Evolutionary conservation across 306 rosid genomes (phyloP), one percentile per base, ranked within the genome.

Genomic region (Abrus precatorius): DNA sequence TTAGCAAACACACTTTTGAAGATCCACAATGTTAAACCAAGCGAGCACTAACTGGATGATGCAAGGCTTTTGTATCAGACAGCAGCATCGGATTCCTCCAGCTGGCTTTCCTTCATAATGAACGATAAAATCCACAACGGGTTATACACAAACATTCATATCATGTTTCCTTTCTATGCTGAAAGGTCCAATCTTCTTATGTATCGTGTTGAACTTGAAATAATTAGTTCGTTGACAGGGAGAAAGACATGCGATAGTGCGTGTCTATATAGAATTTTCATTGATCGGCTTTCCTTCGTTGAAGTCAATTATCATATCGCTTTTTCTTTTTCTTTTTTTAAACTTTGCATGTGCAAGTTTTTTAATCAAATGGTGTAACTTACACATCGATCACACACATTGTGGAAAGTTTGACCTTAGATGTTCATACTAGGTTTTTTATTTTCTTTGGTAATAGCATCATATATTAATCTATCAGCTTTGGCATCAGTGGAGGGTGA

Each of bases 101-200:
- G 59, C 74, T 69, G 74, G 56, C 56, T 68, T 68, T 68, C 13
- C 54, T 67, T 43, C 55, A 67, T 67, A 67, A 66, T 43, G 54
- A 43, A 20, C 33, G 9, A 27, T 66, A 43, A 66, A 43, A 67
- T 55, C 72, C 20, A 65, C 70, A 38, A 66, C 5, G 4, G 9
- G 72, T 44, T 20, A 67, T 67, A 5, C 55, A 44, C 73, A 43
- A 27, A 27, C 54, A 67, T 67, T 67, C 54, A 43, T 10, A 11
- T 67, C 72, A 45, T 68, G 74, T 47, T 68, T 68, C 74, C 56
- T 68, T 45, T 68, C 74, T 45, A 28, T 68, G 40, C 57, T 45
- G 57, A 68, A 68, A 44, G 73, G 73, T 68, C 73, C 73, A 45
- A 68, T 68, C 56, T 68, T 68, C 56, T 68, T 14, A 29, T 44